Evolutionary conservation across 192 early-diverging fungal genomes (phyloP), one percentile per base, ranked within the genome.

Genomic region (Coemansia sp.): DNA sequence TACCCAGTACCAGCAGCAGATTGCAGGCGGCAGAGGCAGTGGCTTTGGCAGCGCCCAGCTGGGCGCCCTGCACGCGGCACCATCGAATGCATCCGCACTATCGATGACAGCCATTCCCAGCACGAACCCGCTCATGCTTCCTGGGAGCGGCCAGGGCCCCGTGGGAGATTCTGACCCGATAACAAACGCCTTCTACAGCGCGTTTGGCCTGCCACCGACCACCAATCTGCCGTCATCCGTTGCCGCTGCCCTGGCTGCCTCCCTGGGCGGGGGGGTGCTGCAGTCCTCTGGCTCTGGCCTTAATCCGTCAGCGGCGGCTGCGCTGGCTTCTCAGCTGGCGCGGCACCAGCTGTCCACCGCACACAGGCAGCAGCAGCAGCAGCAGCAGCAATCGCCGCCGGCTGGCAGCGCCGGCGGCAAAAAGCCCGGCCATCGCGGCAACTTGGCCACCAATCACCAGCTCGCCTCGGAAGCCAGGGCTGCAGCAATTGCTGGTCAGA

Each of bases 111-210:
- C 79, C 0, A 58, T 74, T 42, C 79, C 79, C 13, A 71, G 65
- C 47, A 19, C 79, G n/a, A 82, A 82, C 50, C 79, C 79, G n/a
- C 70, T 82, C 37, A 82, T 82, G 79, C 75, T 82, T 4, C 75
- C 79, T 11, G 79, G 79, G 42, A 82, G 71, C 54, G 79, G 75
- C 52, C 76, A 75, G 38, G 81, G 67, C 11, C 81, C 81, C 7
- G 44, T 64, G 4, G 19, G 50, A 12, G 76, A 79, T 49, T 42
- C 70, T 8, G 81, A 83, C 32, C 72, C 81, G 11, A 75, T 83
- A 43, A 75, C 76, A 3, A 65, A 76, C 0, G 75, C 80, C 5
- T 83, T 83, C 64, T 83, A 83, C 70, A 70, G 76, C 47, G 76
- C 76, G 11, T 78, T 83, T 60, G 81, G 81, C 4, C 39, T 82